Evolutionary conservation across 805 yeast species (phyloP), one percentile per base, ranked within the genome.

Genomic region (Yarrowia sp.): DNA sequence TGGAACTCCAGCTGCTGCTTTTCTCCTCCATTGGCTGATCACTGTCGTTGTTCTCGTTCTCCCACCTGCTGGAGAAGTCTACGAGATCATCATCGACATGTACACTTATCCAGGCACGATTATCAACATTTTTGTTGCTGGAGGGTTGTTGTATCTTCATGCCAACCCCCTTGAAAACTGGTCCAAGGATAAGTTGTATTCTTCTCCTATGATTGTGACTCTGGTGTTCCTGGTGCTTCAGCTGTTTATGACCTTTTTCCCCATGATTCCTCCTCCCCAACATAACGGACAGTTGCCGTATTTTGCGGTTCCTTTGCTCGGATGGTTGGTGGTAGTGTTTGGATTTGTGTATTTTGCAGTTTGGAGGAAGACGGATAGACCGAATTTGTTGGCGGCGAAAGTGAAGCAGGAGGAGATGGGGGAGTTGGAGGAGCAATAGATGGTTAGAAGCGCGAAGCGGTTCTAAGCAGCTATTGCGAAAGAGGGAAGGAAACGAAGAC

Each of bases 61-160:
- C 0, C 90, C 90, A 2, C 90, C 90, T 8, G 84, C 88, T 19
- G 83, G 88, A 7, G 87, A 86, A 59, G 86, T 87, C 36, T 87
- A 87, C 75, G 87, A 87, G 73, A 84, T 87, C 71, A 83, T 87
- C 14, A 85, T 87, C 61, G 88, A 87, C 72, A 76, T 86, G 70
- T 85, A 86, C 75, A 83, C 89, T 2, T 87, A 87, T 69, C 90
- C 91, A 1, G 87, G 87, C 0, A 84, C 90, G 1, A 82, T 88
- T 82, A 82, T 87, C 70, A 86, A 85, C 68, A 74, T 84, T 11
- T 74, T 84, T 15, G 82, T 87, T 10, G 81, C 89, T 0, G 73
- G 76, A 0, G 90, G 90, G 0, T 76, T 87, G 58, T 70, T 86
- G 1, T 86, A 85, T 71, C 78, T 87, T 70, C 87, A 85, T 70